Conservation (phyloP, 352 stramenopile species). For the Aphanomyces euteiches region DNA sequence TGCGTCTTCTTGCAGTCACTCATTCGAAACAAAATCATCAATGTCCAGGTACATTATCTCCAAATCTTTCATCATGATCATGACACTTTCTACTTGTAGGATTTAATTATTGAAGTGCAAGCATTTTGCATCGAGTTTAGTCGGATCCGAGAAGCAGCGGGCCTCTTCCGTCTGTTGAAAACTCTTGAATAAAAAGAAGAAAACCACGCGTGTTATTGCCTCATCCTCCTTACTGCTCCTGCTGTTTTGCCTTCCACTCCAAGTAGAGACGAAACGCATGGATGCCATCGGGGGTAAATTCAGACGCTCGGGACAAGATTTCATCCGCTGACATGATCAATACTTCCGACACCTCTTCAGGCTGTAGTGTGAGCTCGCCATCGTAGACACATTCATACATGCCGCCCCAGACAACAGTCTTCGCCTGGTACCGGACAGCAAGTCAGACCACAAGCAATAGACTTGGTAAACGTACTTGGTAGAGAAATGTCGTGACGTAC, state of each 20-base stretch:
- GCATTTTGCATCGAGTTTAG: constrained; percentile 99
- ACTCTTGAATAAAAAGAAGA: constrained; percentile 83
- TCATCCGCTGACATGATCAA: constrained; percentile 67
- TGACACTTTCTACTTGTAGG: constrained; percentile 36
- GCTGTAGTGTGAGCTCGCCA: constrained; percentile 54
- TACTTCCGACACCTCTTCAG: constrained; percentile 76
- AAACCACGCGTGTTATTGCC: constrained; percentile 12
- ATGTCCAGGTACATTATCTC: constrained; percentile 85
- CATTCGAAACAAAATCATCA: constrained; percentile 98
- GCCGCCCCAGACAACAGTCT: constrained; percentile 65
- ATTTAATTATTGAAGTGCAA: constrained; percentile 98
- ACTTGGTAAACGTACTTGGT: constrained; percentile 31
- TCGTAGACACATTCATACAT: constrained; percentile 79
- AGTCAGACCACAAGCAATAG: background rate
- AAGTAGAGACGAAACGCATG: constrained; percentile 75
- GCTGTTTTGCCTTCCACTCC: constrained; percentile 22
- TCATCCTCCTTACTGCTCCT: background rate
- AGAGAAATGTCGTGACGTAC: constrained; percentile 65
- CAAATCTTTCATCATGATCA: constrained; percentile 30
- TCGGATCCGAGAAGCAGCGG: constrained; percentile 94
- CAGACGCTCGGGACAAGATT: constrained; percentile 49
- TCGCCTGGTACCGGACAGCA: constrained; percentile 34
- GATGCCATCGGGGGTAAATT: constrained; percentile 82
- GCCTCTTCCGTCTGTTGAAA: constrained; percentile 96
- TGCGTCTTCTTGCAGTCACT: constrained; percentile 98